Conservation (phyloP, 2,329 filamentous ascomycete species). For the Lithohypha guttulata region DNA sequence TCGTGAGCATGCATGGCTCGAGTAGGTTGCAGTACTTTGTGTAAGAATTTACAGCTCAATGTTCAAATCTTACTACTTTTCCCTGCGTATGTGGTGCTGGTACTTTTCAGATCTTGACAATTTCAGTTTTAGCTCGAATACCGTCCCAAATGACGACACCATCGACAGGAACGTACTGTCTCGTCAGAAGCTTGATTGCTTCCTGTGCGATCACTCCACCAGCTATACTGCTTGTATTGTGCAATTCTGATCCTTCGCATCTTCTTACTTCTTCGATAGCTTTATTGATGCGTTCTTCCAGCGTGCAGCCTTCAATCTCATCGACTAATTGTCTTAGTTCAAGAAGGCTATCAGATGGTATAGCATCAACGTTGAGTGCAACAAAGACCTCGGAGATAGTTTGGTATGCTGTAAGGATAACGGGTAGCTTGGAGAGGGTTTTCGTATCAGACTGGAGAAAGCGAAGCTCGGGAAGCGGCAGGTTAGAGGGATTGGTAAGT, state of each 20-base stretch:
- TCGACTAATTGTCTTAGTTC: slow-evolving; percentile 28
- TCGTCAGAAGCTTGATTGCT: slow-evolving; percentile 70
- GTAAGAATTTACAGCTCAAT: too few relatives aligned
- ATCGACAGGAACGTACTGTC: slow-evolving; percentile 54
- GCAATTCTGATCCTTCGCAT: slow-evolving; percentile 72
- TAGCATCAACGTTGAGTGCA: slow-evolving; percentile 41
- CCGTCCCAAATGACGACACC: slow-evolving; percentile 56
- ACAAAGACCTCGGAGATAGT: slow-evolving; percentile 59
- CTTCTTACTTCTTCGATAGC: slow-evolving; percentile 59
- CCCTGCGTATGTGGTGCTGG: too few relatives aligned
- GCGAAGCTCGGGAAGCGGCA: slow-evolving; percentile 13
- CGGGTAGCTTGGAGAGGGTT: slow-evolving; percentile 10
- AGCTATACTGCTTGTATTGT: slow-evolving; percentile 78
- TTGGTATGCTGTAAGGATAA: slow-evolving; percentile 39
- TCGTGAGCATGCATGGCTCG: too few relatives aligned
- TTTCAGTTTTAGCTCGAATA: slow-evolving; percentile 41
- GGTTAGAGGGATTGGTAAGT: slow-evolving; percentile 51
- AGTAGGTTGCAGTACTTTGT: not conserved
- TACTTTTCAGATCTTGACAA: slow-evolving; percentile 19
- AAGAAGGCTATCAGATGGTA: slow-evolving; percentile 21
- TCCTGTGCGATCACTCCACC: slow-evolving; percentile 96
- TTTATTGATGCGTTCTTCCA: slow-evolving; percentile 36
- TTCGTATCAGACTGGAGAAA: slow-evolving; percentile 13
- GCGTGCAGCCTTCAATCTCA: slow-evolving; percentile 30
- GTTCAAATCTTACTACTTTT: too few relatives aligned